Conservation (phyloP, 2,329 filamentous ascomycete species). For the Emmonsiellopsis sp. region DNA sequence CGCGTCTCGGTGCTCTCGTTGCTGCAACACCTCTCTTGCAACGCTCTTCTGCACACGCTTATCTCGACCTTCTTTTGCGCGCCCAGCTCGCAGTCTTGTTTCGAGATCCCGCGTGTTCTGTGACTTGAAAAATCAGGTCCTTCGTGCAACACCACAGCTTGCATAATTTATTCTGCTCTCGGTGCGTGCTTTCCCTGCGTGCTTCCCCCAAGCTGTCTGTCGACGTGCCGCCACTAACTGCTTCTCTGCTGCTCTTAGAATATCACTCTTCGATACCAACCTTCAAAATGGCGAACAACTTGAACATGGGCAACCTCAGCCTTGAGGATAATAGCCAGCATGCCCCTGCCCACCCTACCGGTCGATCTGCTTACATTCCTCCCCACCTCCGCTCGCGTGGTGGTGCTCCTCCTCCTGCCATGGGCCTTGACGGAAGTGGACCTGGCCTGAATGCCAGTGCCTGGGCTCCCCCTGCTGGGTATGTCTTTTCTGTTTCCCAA, state of each 20-base stretch:
- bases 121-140: too few relatives aligned
- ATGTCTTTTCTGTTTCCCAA: constrained; percentile 31
- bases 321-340: constrained; percentile 53
- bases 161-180: too few relatives aligned
- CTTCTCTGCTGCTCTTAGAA: background rate
- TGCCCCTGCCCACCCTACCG: constrained; percentile 40
- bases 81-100: too few relatives aligned
- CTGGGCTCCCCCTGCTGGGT: constrained; percentile 19
- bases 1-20: too few relatives aligned
- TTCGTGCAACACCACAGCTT: too few relatives aligned
- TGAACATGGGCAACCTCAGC: constrained; percentile 48
- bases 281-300: constrained; percentile 41
- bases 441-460: constrained; percentile 23
- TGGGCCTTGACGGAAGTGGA: constrained; percentile 28
- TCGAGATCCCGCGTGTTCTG: too few relatives aligned
- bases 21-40: too few relatives aligned
- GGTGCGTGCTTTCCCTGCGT: too few relatives aligned
- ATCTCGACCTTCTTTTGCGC: too few relatives aligned
- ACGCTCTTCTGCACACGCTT: too few relatives aligned
- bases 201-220: too few relatives aligned
- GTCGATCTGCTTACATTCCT: constrained; percentile 56
- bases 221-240: background rate
- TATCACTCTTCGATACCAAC: background rate
- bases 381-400: constrained; percentile 48
- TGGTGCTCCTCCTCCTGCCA: constrained; percentile 21